A percentile compares a stretch with the other conserved stretches of the same genome.
These are phyloP conservation scores for Dillenia suffruticosa DNA, from an alignment of 164 flowering plant genomes.

Conservation along the genomic window DNA sequence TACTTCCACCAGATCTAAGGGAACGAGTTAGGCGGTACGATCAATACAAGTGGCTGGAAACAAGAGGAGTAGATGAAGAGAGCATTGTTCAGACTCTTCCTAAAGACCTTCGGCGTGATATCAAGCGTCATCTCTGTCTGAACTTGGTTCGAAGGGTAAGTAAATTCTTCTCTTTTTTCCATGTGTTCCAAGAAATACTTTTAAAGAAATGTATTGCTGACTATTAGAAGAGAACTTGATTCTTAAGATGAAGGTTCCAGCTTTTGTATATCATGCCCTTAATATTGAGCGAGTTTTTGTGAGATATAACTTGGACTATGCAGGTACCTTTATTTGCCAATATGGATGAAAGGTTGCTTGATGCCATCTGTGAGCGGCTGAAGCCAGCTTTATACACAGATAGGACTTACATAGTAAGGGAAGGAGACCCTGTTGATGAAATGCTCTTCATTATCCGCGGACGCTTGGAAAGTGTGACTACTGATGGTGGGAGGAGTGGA, in stretches of 20 bases:
- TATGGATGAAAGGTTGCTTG: constrained; percentile 62
- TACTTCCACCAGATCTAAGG: constrained; percentile 51
- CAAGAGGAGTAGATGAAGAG: constrained; percentile 69
- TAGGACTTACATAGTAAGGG: constrained; percentile 38
- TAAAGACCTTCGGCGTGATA: constrained; percentile 58
- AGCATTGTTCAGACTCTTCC: constrained; percentile 51
- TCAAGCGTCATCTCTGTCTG: constrained; percentile 59
- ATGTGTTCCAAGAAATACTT: background rate
- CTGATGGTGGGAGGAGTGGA: constrained; percentile 64
- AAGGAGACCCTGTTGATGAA: constrained; percentile 64
- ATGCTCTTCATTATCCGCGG: constrained; percentile 69
- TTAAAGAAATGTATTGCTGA: background rate
- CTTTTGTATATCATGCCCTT: too few relatives aligned
- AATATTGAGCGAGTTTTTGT: background rate
- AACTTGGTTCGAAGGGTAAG: constrained; percentile 56
- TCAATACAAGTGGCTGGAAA: constrained; percentile 68
- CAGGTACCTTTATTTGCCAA: constrained; percentile 67
- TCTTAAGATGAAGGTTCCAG: too few relatives aligned
- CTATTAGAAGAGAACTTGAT: too few relatives aligned
- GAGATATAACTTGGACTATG: background rate
- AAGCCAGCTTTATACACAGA: constrained; percentile 58
- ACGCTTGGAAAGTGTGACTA: constrained; percentile 55
- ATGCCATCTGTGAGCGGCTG: constrained; percentile 60
- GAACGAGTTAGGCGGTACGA: constrained; percentile 60
- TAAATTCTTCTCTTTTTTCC: background rate